A percentile compares a stretch with the other conserved stretches of the same genome.
Conservation (phyloP, 2,329 filamentous ascomycete species). For the Phialophora macrospora region DNA sequence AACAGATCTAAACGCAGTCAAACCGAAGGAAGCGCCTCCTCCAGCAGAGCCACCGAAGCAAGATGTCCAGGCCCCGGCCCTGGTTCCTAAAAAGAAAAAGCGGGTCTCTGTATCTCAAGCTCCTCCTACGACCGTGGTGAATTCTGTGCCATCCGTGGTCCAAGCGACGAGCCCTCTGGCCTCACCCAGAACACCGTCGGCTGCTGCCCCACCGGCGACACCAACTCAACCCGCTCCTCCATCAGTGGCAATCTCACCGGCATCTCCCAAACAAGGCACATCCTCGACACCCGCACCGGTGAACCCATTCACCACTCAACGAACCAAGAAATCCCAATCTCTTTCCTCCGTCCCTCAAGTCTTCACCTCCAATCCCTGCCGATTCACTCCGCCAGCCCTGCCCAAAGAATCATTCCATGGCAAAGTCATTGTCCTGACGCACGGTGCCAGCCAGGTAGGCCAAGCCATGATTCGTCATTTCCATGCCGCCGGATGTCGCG, state of each 20-base stretch:
- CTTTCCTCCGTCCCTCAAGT: conserved; percentile 23
- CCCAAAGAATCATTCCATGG: conserved; percentile 32
- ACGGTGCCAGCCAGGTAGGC: conserved; percentile 52
- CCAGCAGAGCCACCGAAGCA: conserved; percentile 14
- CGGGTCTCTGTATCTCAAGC: conserved; percentile 24
- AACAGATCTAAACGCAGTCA: conserved; percentile 27
- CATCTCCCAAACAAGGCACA: conserved; percentile 20
- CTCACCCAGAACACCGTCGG: conserved; percentile 12
- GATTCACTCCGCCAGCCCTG: conserved; percentile 32
- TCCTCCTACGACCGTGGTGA: conserved; percentile 22
- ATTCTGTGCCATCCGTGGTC: conserved; percentile 15
- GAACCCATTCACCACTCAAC: conserved; percentile 29
- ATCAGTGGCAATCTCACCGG: conserved; percentile 9
- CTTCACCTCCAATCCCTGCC: conserved; percentile 29
- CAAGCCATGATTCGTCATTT: conserved; percentile 49
- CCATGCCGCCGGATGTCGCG: conserved; percentile 47
- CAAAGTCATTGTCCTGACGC: conserved; percentile 36
- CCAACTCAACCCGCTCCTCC: conserved; percentile 9
- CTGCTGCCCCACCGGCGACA: conserved; percentile 2
- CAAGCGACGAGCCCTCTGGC: conserved; percentile 17
- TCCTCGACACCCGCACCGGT: conserved; percentile 15
- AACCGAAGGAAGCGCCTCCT: conserved; percentile 27
- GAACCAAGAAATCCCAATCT: conserved; percentile 33
- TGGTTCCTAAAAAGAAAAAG: conserved; percentile 33
- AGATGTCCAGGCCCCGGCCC: conserved; percentile 10